phyloP scores from a whole-genome alignment of 345 rosid species.

The Eucalyptus rudis region DNA sequence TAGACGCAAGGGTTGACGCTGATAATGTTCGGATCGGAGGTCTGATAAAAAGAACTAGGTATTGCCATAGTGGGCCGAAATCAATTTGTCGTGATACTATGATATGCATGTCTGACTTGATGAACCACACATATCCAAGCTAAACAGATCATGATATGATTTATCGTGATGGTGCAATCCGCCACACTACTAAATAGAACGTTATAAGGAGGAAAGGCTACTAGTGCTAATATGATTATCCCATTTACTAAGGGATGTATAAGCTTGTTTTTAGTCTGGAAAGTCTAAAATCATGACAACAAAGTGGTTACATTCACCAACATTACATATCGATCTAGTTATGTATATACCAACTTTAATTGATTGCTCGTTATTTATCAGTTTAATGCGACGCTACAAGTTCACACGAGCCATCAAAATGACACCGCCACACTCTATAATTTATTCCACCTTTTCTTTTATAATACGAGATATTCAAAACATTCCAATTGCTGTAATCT shows the following conservation, averaged over 20 bases:
- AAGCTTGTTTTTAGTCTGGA: background rate
- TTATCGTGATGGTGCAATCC: fast-evolving
- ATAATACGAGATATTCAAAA: no score
- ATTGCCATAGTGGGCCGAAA: no score
- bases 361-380: fast-evolving
- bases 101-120: fast-evolving
- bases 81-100: no score
- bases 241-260: background rate
- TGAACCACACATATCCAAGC: no score
- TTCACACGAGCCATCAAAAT: background rate
- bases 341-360: background rate
- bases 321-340: background rate
- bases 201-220: no score
- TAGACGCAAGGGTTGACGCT: background rate
- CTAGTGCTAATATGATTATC: no score
- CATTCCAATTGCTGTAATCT: fast-evolving
- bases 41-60: background rate
- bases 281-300: background rate
- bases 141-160: no score
- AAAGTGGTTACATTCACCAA: fast-evolving
- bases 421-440: background rate
- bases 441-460: background rate
- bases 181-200: no score
- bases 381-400: fast-evolving
- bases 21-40: background rate